phyloP scores from a whole-genome alignment of 306 rosid genomes.

The Styphnolobium japonicum region DNA sequence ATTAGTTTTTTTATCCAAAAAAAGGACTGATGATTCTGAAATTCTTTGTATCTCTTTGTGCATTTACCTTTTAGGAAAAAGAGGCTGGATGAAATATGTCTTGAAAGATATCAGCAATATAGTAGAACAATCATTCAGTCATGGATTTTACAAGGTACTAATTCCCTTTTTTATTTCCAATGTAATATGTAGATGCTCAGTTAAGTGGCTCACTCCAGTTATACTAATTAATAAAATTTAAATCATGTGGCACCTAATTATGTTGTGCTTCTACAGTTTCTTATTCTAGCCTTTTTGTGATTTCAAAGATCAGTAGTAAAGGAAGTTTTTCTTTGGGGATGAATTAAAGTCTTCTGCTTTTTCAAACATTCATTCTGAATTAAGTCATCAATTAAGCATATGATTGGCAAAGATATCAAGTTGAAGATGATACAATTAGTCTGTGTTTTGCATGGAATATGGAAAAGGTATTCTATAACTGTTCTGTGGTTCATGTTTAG shows the following conservation, averaged over 20 bases:
- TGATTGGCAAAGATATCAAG: neutral
- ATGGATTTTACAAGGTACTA: slow-evolving; percentile 88
- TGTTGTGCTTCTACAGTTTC: neutral
- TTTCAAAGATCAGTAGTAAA: neutral
- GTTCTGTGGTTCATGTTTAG: neutral
- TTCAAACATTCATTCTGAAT: neutral
- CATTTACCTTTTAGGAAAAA: slow-evolving; percentile 48
- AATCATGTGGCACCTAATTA: neutral
- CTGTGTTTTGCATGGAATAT: neutral
- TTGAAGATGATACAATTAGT: neutral
- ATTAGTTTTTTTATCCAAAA: neutral
- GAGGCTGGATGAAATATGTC: slow-evolving; percentile 85
- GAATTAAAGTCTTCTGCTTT: neutral
- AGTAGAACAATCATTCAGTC: slow-evolving; percentile 87
- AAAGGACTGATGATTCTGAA: neutral
- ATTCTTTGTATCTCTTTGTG: neutral
- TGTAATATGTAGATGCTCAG: neutral
- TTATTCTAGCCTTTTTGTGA: neutral
- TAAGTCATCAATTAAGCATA: neutral
- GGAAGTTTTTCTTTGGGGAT: neutral
- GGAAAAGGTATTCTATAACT: neutral
- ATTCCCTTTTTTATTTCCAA: neutral
- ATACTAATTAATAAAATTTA: neutral
- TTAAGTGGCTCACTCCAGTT: neutral
- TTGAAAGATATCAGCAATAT: slow-evolving; percentile 73